These are phyloP conservation scores for Russula griseocarnosa DNA, from an alignment of 768 basidiomycete genomes.

Conservation along the genomic window DNA sequence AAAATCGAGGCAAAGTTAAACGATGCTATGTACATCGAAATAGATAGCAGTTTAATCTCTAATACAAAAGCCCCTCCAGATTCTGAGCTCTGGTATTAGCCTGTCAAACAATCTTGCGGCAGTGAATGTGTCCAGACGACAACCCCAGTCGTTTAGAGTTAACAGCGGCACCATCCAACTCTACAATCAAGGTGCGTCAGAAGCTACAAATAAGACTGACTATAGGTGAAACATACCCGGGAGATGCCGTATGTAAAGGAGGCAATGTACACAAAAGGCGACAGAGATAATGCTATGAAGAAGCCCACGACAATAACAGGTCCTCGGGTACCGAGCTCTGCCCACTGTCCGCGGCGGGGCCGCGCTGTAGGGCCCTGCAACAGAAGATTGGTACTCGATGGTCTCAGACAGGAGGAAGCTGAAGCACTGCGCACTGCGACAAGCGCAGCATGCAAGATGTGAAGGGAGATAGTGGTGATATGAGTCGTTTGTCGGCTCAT, in stretches of 20 bases:
- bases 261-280: no score
- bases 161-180: constrained; percentile 78
- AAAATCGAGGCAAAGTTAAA: no score
- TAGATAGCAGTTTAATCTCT: no score
- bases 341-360: constrained; percentile 42
- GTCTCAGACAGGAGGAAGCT: constrained; percentile 86
- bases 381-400: constrained; percentile 84
- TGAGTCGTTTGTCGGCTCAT: constrained; percentile 94
- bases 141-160: constrained; percentile 79
- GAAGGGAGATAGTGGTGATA: constrained; percentile 98
- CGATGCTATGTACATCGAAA: no score
- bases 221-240: constrained; percentile 60
- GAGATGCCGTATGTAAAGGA: constrained; percentile 88
- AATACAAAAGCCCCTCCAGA: no score
- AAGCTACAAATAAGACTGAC: constrained; percentile 11
- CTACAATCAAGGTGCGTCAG: constrained; percentile 40
- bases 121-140: constrained; percentile 94
- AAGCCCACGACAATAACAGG: constrained; percentile 59
- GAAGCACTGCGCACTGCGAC: constrained; percentile 89
- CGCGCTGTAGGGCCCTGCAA: constrained; percentile 64
- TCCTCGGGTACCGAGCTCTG: constrained; percentile 77
- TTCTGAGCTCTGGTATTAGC: no score
- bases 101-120: no score
- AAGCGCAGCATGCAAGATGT: constrained; percentile 85
- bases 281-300: constrained; percentile 53